Percentiles rank a stretch among this genome's conserved stretches.
Evolutionary conservation across 1,139 yeast genomes (phyloP).

Genomic region (Yamadazyma pseudoaaseri): DNA sequence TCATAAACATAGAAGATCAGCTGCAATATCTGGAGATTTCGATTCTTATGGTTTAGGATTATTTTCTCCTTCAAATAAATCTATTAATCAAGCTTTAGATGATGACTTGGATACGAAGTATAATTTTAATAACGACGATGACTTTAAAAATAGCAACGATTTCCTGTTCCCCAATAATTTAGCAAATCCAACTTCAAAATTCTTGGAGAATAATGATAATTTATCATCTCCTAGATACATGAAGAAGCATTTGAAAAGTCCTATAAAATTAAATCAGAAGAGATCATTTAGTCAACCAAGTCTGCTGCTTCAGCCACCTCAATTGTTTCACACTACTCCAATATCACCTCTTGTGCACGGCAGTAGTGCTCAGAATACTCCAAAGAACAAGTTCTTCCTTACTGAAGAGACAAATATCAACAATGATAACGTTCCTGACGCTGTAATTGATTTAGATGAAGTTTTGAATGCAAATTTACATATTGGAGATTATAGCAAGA

Average conservation of each 20-base stretch:
- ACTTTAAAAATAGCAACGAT: conserved; percentile 27
- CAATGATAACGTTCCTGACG: conserved; percentile 52
- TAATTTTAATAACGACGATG: conserved; percentile 36
- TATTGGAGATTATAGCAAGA: conserved; percentile 24
- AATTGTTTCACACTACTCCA: background rate
- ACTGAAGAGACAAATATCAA: conserved; percentile 33
- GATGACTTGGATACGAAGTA: conserved; percentile 22
- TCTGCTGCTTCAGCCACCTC: conserved; percentile 3
- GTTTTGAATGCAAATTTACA: conserved; percentile 46
- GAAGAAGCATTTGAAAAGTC: conserved; percentile 30
- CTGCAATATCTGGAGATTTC: conserved; percentile 74
- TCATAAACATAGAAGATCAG: conserved; percentile 68
- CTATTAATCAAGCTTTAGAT: conserved; percentile 6
- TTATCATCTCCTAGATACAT: conserved; percentile 18
- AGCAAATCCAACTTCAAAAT: conserved; percentile 15
- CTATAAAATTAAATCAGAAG: conserved; percentile 30
- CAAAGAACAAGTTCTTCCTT: conserved; percentile 27
- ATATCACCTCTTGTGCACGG: background rate
- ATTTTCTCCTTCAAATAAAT: conserved; percentile 23
- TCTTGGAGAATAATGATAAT: conserved; percentile 2
- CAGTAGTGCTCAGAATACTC: conserved; percentile 8
- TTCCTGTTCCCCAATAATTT: conserved; percentile 33
- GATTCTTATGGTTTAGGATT: conserved; percentile 47
- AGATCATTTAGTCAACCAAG: conserved; percentile 13
- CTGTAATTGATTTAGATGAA: conserved; percentile 62